These are phyloP conservation scores for Calonectria naviculata DNA, from an alignment of 2,329 filamentous ascomycete genomes.

Conservation along the genomic window DNA sequence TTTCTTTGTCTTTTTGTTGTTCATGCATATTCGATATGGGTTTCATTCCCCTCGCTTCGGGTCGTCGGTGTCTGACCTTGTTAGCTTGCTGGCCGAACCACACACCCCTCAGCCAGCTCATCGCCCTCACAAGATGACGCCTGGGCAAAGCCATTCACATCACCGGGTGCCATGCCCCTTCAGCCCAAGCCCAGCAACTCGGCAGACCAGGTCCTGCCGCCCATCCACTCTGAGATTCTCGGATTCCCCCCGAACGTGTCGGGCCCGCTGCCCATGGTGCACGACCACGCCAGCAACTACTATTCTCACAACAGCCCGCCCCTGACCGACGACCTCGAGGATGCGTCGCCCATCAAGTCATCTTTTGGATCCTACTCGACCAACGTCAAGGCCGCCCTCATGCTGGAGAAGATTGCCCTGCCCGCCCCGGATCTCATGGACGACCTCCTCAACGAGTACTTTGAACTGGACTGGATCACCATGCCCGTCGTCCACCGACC, in stretches of 20 bases:
- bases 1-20: neutral
- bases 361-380: conserved; percentile 43
- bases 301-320: conserved; percentile 38
- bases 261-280: conserved; percentile 28
- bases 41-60: neutral
- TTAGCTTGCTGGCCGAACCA: conserved; percentile 25
- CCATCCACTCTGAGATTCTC: conserved; percentile 35
- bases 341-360: conserved; percentile 30
- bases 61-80: conserved; percentile 11
- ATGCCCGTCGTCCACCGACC: conserved; percentile 38
- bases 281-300: conserved; percentile 30
- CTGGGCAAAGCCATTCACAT: conserved; percentile 35
- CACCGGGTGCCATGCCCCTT: conserved; percentile 28
- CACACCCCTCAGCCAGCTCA: conserved; percentile 28
- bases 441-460: conserved; percentile 38
- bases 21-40: no score
- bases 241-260: conserved; percentile 20
- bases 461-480: conserved; percentile 38
- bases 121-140: conserved; percentile 33
- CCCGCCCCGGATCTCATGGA: conserved; percentile 41
- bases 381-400: conserved; percentile 38
- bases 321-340: conserved; percentile 41
- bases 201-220: conserved; percentile 33
- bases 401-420: conserved; percentile 41
- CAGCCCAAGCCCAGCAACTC: conserved; percentile 27